Evolutionary conservation across 768 basidiomycete genomes (phyloP).

Genomic region (Chalciporus pseudorubinellus): DNA sequence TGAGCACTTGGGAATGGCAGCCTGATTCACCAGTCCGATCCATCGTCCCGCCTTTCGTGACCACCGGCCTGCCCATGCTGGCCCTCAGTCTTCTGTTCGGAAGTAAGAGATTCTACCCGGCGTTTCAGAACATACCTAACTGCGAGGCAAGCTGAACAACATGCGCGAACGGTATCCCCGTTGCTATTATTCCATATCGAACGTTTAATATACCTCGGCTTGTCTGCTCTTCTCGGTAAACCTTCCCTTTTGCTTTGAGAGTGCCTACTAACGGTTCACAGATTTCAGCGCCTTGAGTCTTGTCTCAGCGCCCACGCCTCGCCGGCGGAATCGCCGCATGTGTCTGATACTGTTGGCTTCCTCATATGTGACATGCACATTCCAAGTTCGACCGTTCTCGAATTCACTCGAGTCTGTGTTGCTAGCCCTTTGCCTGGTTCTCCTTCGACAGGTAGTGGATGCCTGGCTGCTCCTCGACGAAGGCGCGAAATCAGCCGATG

Average conservation of each 20-base stretch:
- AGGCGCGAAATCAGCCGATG: not conserved
- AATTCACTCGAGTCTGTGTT: conserved; percentile 36
- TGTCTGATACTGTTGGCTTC: conserved; percentile 33
- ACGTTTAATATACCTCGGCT: conserved; percentile 29
- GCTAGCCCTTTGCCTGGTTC: conserved; percentile 29
- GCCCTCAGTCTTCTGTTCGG: conserved; percentile 12
- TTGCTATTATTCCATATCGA: conserved; percentile 29
- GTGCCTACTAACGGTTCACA: conserved; percentile 9
- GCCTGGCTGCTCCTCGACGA: not conserved
- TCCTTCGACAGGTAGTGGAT: conserved; percentile 20
- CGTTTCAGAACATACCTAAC: conserved; percentile 5
- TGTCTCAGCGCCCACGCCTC: conserved; percentile 14
- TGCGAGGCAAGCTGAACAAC: conserved; percentile 10
- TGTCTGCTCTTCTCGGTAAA: conserved; percentile 36
- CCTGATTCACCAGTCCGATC: conserved; percentile 36
- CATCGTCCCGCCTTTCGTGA: conserved; percentile 30
- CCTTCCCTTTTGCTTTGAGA: not conserved
- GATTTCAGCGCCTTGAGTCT: conserved; percentile 27
- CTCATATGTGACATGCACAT: conserved; percentile 36
- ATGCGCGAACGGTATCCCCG: conserved; percentile 4
- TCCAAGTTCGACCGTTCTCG: conserved; percentile 41
- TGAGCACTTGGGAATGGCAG: conserved; percentile 40
- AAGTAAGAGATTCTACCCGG: conserved; percentile 20
- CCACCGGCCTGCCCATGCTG: conserved; percentile 34
- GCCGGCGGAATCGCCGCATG: no score